phyloP scores from a whole-genome alignment of 352 stramenopile genomes.

The Globisporangium rhizosaccharum region DNA sequence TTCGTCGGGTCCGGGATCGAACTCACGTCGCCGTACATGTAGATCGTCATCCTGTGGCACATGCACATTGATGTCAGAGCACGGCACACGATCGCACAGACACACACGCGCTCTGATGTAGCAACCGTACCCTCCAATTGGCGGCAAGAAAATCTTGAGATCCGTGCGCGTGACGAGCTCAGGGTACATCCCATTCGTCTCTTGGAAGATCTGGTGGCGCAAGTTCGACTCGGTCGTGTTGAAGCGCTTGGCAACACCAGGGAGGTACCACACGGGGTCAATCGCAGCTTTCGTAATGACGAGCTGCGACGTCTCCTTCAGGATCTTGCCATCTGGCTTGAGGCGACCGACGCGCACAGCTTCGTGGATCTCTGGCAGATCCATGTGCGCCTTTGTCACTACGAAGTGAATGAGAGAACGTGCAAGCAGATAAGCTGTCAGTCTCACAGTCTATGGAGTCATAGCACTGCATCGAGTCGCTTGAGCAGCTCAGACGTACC shows the following conservation, averaged over 20 bases:
- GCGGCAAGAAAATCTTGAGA: conserved; percentile 98
- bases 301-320: conserved; percentile 88
- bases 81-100: not conserved
- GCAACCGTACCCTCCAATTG: conserved; percentile 91
- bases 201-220: conserved; percentile 97
- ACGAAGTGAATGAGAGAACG: not conserved
- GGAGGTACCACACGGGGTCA: conserved; percentile 99
- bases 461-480: not conserved
- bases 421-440: not conserved
- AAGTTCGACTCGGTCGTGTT: conserved; percentile 94
- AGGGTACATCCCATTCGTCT: conserved; percentile 99
- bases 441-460: not conserved
- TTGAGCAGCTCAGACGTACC: conserved; percentile 16
- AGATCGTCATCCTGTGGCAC: conserved; percentile 84
- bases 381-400: conserved; percentile 96
- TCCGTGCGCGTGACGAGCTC: conserved; percentile 98
- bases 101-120: not conserved
- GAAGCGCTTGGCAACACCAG: conserved; percentile 97
- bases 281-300: conserved; percentile 97
- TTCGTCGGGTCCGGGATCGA: conserved; percentile 97
- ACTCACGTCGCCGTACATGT: conserved; percentile 98
- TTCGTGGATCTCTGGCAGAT: conserved; percentile 98
- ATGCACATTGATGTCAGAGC: not conserved
- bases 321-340: conserved; percentile 95
- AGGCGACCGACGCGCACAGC: conserved; percentile 90